Evolutionary conservation across 176 grass and related monocot species (phyloP).

Genomic region (Rhynchospora breviuscula): DNA sequence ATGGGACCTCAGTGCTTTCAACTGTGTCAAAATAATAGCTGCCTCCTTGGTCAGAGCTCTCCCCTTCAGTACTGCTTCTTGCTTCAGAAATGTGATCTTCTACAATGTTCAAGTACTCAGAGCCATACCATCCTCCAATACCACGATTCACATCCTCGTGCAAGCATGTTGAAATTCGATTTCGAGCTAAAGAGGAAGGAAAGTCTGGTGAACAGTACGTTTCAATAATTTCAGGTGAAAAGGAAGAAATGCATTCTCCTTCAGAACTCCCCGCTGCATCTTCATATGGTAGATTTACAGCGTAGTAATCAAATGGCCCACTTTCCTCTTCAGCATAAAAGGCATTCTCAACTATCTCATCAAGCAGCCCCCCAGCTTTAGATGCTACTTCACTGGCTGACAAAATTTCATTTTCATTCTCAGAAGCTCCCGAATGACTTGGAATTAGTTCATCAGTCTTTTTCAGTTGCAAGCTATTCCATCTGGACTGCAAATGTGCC

Average conservation of each 20-base stretch:
- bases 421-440: slow-evolving; percentile 42
- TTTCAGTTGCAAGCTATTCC: slow-evolving; percentile 72
- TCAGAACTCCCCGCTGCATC: slow-evolving; percentile 35
- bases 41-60: slow-evolving; percentile 29
- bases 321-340: slow-evolving; percentile 31
- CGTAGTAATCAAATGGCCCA: slow-evolving; percentile 19
- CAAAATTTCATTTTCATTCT: slow-evolving; percentile 35
- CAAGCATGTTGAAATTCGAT: slow-evolving; percentile 10
- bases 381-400: slow-evolving; percentile 25
- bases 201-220: slow-evolving; percentile 61
- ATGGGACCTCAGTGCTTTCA: slow-evolving; percentile 31
- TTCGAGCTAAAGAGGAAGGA: slow-evolving; percentile 23
- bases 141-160: slow-evolving; percentile 40
- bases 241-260: slow-evolving; percentile 38
- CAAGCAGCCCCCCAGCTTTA: slow-evolving; percentile 61
- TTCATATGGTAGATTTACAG: slow-evolving; percentile 23
- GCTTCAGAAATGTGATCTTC: slow-evolving; percentile 88
- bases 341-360: slow-evolving; percentile 94
- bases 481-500: slow-evolving; percentile 92
- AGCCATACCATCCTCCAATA: slow-evolving; percentile 70
- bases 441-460: slow-evolving; percentile 29
- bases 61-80: slow-evolving; percentile 19
- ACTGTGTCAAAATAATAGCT: slow-evolving; percentile 33
- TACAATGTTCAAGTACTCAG: slow-evolving; percentile 52
- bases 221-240: slow-evolving; percentile 61